A percentile compares a stretch with the other conserved stretches of the same genome.
Conservation (phyloP, 306 rosid species). For the Sophora flavescens region DNA sequence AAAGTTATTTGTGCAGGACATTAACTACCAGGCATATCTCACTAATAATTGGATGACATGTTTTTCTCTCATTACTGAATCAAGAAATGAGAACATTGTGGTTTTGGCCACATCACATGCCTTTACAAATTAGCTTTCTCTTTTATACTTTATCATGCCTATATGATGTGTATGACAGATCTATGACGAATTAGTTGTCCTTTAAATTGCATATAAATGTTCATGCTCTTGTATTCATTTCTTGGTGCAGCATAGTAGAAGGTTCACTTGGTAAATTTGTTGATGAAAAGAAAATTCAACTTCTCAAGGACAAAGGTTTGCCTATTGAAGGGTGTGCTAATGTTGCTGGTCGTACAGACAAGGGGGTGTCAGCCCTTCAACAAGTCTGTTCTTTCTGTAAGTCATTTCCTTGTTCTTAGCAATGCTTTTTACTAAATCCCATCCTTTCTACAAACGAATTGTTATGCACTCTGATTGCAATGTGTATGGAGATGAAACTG, state of each 20-base stretch:
- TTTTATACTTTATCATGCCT: background rate
- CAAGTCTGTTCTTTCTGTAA: conserved; percentile 96
- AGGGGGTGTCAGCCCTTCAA: conserved; percentile 90
- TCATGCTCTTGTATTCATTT: conserved; percentile 39
- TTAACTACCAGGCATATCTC: background rate
- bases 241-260: conserved; percentile 68
- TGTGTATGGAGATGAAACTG: conserved; percentile 19
- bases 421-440: conserved; percentile 14
- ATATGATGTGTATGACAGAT: background rate
- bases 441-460: conserved; percentile 1
- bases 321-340: conserved; percentile 76
- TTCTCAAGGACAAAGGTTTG: conserved; percentile 71
- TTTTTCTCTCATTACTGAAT: background rate
- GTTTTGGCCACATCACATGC: conserved; percentile 23
- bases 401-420: conserved; percentile 43
- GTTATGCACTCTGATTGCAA: conserved; percentile 20
- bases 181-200: conserved; percentile 3
- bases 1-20: conserved; percentile 2
- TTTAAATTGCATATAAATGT: background rate
- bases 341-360: conserved; percentile 99
- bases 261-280: conserved; percentile 80
- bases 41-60: background rate
- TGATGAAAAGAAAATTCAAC: conserved; percentile 80
- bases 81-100: conserved; percentile 5
- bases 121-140: conserved; percentile 9